phyloP scores from a whole-genome alignment of 1,139 yeast species.

The Kluyveromyces sp. region DNA sequence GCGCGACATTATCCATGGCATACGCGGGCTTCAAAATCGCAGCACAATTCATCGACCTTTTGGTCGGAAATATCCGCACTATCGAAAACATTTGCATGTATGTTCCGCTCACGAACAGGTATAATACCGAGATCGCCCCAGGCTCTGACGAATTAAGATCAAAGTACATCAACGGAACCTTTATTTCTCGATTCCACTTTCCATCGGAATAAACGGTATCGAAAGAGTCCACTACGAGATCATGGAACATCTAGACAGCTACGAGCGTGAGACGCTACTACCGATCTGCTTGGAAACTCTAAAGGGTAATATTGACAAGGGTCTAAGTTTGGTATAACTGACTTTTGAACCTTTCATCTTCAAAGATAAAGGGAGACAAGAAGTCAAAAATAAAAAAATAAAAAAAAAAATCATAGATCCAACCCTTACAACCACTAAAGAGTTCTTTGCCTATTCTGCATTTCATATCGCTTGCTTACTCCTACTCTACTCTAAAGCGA shows the following conservation, averaged over 20 bases:
- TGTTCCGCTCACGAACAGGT: conserved; percentile 16
- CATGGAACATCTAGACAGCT: conserved; percentile 45
- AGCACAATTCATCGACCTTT: conserved; percentile 50
- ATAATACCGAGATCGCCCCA: conserved; percentile 33
- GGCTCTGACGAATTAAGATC: conserved; percentile 19
- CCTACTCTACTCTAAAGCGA: too few relatives aligned
- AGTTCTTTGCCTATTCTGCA: too few relatives aligned
- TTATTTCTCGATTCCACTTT: conserved; percentile 60
- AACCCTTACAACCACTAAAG: not conserved
- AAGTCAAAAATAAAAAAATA: too few relatives aligned
- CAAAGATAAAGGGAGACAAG: too few relatives aligned
- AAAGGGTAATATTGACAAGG: conserved; percentile 16
- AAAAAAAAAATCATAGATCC: too few relatives aligned
- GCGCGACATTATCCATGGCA: conserved; percentile 95
- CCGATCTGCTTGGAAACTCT: conserved; percentile 22
- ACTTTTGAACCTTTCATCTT: conserved; percentile 1
- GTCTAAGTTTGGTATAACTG: conserved; percentile 7
- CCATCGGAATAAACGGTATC: conserved; percentile 50
- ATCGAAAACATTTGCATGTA: conserved; percentile 19
- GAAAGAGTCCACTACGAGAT: conserved; percentile 42
- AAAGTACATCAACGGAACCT: conserved; percentile 33
- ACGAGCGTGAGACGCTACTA: conserved; percentile 36
- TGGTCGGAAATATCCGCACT: conserved; percentile 21
- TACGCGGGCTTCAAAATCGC: conserved; percentile 86
- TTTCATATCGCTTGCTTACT: too few relatives aligned